These are phyloP conservation scores for Blastobotrys peoriensis DNA, from an alignment of 805 yeast species.

Conservation along the genomic window DNA sequence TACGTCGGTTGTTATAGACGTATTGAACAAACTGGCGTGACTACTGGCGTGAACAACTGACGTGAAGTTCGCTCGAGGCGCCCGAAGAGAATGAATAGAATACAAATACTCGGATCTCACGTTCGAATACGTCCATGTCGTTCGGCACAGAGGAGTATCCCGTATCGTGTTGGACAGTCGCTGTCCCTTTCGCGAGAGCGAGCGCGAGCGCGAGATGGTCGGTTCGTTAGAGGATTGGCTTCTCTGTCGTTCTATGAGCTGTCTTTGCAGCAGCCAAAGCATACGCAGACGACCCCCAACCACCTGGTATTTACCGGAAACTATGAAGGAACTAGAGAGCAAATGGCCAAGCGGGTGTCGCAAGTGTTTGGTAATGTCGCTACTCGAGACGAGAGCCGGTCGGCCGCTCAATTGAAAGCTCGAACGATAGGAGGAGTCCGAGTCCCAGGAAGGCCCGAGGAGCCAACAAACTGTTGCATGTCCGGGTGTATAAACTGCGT, in stretches of 20 bases:
- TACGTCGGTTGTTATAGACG: too few species aligned
- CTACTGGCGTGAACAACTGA: too few species aligned
- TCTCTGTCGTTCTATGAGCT: background rate
- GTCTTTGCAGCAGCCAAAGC: background rate
- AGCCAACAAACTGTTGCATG: conserved; percentile 97
- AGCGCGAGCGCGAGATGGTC: too few species aligned
- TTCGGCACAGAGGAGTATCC: too few species aligned
- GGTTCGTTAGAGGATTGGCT: too few species aligned
- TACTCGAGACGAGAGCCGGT: conserved; percentile 26
- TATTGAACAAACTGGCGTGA: too few species aligned
- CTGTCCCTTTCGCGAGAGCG: too few species aligned
- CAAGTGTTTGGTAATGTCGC: conserved; percentile 32
- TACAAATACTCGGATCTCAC: too few species aligned
- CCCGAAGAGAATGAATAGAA: too few species aligned
- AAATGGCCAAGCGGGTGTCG: conserved; percentile 11
- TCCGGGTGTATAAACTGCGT: conserved; percentile 96
- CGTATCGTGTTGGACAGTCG: too few species aligned
- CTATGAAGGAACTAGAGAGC: background rate
- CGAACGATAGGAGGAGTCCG: conserved; percentile 52
- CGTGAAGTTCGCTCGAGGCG: too few species aligned
- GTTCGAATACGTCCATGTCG: too few species aligned
- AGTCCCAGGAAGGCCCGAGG: conserved; percentile 79
- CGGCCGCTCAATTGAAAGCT: conserved; percentile 29
- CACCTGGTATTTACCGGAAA: background rate
- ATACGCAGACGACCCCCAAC: background rate